Evolutionary conservation across 2,329 filamentous ascomycete genomes (phyloP), one percentile per base, ranked within the genome.

Genomic region (Pseudonectria foliicola): DNA sequence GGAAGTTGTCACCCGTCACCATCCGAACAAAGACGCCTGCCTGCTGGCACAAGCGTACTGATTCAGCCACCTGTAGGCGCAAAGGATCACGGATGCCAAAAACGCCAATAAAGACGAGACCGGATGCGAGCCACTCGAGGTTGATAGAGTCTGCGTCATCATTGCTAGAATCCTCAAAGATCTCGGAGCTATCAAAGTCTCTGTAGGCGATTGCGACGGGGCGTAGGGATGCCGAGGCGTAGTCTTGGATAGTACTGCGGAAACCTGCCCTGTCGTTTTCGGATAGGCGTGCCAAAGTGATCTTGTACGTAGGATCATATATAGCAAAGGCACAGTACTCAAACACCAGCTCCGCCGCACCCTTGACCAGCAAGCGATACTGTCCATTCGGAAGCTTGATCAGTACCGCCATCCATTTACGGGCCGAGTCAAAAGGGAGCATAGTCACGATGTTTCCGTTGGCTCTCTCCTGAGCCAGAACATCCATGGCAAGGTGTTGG

Each of bases 201-300:
- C 75, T 73, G 58, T 85, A 88, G 4, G 84, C 70, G 43, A 89
- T 68, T 13, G 76, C 83, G 35, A 90, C 87, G 1, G 83, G 87
- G 31, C 85, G 77, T 10, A 90, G 71, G 37, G 82, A 83, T 7
- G 77, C 72, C 6, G 71, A 73, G 2, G 83, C 82, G 49, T 85
- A 86, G 10, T 53, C 52, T 8, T 57, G 47, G 7, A 64, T 64
- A 1, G 56, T 59, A 12, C 45, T 48, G n/a, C 54, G 46, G 13
- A 63, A 50, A 27, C 51, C 53, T 13, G 45, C 43, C 4, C 57
- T 51, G n/a, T 55, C 51, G 1, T 55, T 48, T n/a, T 58, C 53
- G 1, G 51, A 52, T 3, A 64, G 44, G 3, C 53, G 45, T 3
- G 42, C 48, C 5, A 52, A 47, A 1, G 49, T 48, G 2, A 59